Percentiles rank a stretch among this genome's conserved stretches.
Evolutionary conservation across 495 filamentous ascomycete species (phyloP).

Genomic region (Aspergillus wentii): DNA sequence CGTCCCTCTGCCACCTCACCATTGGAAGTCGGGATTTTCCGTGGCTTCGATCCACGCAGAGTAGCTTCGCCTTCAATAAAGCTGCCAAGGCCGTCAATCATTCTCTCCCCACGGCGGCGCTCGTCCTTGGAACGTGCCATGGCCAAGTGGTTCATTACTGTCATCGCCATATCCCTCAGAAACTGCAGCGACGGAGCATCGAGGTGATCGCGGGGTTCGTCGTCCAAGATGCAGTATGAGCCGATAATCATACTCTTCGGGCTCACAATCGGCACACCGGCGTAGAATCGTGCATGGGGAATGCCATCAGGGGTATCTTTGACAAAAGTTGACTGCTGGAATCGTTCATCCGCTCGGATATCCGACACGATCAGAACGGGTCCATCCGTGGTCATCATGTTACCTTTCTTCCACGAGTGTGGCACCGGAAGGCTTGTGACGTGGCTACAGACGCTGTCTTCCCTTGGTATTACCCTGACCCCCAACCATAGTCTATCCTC

Average conservation of each 20-base stretch:
- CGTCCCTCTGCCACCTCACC: conserved; percentile 15
- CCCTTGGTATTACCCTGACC: conserved; percentile 35
- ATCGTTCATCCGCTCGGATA: conserved; percentile 20
- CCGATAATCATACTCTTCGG: conserved; percentile 54
- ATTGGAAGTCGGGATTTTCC: no score
- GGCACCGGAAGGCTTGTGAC: conserved; percentile 15
- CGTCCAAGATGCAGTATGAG: conserved; percentile 51
- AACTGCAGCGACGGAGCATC: conserved; percentile 10
- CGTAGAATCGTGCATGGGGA: conserved; percentile 50
- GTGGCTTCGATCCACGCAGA: not conserved
- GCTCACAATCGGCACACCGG: conserved; percentile 52
- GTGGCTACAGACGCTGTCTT: conserved; percentile 40
- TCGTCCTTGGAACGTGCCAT: conserved; percentile 4
- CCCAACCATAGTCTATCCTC: conserved; percentile 37
- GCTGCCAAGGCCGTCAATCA: conserved; percentile 12
- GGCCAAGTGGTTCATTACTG: conserved; percentile 13
- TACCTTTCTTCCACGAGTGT: no score
- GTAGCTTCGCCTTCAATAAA: conserved; percentile 8
- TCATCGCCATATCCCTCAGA: conserved; percentile 12
- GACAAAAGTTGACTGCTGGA: conserved; percentile 13
- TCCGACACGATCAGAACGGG: conserved; percentile 20
- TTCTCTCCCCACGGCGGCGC: conserved; percentile 3
- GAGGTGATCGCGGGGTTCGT: conserved; percentile 24
- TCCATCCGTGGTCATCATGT: conserved; percentile 8
- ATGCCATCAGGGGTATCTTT: conserved; percentile 21